These are phyloP conservation scores for Pulveroboletus ravenelii DNA, from an alignment of 768 basidiomycete genomes.

Conservation along the genomic window DNA sequence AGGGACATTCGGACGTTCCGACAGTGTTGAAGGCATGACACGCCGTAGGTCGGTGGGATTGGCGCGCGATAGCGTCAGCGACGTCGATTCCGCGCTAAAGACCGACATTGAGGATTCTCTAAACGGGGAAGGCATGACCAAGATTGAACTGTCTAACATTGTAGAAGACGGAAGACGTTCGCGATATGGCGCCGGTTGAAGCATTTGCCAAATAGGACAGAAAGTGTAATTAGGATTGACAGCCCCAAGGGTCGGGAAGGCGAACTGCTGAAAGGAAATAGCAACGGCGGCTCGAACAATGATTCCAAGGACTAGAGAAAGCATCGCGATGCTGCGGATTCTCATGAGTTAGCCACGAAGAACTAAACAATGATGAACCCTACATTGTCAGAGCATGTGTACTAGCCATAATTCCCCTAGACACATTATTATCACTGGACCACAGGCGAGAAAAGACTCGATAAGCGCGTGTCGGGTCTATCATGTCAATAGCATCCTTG, in stretches of 20 bases:
- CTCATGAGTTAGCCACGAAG: slow-evolving; percentile 8
- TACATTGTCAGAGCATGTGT: slow-evolving; percentile 64
- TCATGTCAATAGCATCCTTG: slow-evolving; percentile 38
- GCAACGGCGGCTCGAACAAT: slow-evolving; percentile 32
- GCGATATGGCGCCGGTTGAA: slow-evolving; percentile 39
- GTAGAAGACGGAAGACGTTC: slow-evolving; percentile 30
- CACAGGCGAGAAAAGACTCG: slow-evolving; percentile 45
- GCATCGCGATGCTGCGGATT: slow-evolving; percentile 53
- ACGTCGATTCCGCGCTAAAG: slow-evolving; percentile 43
- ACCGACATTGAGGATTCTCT: slow-evolving; percentile 52
- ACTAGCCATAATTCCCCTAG: slow-evolving; percentile 41
- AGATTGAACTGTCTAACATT: slow-evolving; percentile 26
- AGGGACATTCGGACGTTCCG: slow-evolving; percentile 26
- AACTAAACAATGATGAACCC: slow-evolving; percentile 22
- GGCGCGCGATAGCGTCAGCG: slow-evolving; percentile 21
- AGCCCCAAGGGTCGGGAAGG: slow-evolving; percentile 14
- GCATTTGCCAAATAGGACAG: slow-evolving; percentile 37
- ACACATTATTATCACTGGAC: slow-evolving; percentile 28
- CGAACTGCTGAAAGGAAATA: slow-evolving; percentile 19
- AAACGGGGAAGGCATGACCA: slow-evolving; percentile 35
- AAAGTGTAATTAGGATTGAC: slow-evolving; percentile 25
- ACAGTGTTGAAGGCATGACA: slow-evolving; percentile 16
- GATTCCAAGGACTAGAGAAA: slow-evolving; percentile 62
- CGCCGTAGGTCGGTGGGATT: slow-evolving; percentile 23
- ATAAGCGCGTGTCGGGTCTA: slow-evolving; percentile 40